Percentiles rank a stretch among this genome's conserved stretches.
phyloP scores from a whole-genome alignment of 2,329 filamentous ascomycete species.

The Pestalotiopsis sp. region DNA sequence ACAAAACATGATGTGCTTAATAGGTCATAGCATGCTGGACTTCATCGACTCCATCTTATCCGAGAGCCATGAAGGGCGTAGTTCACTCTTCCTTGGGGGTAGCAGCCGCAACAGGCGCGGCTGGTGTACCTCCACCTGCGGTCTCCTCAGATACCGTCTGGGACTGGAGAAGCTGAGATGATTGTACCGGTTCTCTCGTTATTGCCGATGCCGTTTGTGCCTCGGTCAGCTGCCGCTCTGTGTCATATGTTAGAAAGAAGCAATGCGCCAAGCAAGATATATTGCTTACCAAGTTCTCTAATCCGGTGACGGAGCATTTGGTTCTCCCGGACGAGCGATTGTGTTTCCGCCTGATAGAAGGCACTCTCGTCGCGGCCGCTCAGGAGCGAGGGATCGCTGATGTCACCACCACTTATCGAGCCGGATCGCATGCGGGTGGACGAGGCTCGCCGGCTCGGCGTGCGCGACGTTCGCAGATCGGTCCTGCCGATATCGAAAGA shows the following conservation, averaged over 20 bases:
- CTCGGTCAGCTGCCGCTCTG: constrained; percentile 58
- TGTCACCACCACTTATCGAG: constrained; percentile 60
- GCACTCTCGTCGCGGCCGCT: constrained; percentile 74
- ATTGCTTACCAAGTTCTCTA: constrained; percentile 67
- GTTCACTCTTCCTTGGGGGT: constrained; percentile 23
- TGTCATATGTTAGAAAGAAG: constrained; percentile 7
- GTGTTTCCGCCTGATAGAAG: constrained; percentile 82
- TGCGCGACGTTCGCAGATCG: constrained; percentile 60
- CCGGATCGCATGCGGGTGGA: constrained; percentile 60
- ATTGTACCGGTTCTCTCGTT: constrained; percentile 51
- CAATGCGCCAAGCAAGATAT: not conserved
- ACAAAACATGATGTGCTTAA: too few species aligned
- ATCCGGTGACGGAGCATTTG: constrained; percentile 80
- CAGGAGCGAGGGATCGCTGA: constrained; percentile 60
- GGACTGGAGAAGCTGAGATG: constrained; percentile 51
- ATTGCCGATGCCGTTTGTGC: constrained; percentile 34
- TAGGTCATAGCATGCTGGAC: too few species aligned
- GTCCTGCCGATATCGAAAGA: constrained; percentile 62
- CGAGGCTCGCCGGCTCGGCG: constrained; percentile 57
- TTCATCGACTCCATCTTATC: too few species aligned
- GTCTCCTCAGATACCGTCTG: constrained; percentile 47
- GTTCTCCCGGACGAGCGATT: constrained; percentile 77
- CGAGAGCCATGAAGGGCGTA: not conserved
- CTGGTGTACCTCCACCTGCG: not conserved
- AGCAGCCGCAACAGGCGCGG: constrained; percentile 18